Conservation (phyloP, 345 rosid genomes). For the Mangifera indica region DNA sequence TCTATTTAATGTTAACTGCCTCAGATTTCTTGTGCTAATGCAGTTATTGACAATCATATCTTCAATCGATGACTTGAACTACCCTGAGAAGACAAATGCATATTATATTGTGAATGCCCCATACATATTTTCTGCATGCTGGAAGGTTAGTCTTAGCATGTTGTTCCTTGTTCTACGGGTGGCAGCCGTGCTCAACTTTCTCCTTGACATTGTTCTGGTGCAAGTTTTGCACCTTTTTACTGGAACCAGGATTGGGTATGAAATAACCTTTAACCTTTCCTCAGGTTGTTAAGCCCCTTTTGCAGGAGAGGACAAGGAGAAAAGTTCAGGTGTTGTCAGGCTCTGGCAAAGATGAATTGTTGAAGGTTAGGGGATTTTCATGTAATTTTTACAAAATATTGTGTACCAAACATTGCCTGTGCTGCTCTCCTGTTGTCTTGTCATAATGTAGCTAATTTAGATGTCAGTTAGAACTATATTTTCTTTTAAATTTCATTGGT, state of each 20-base stretch:
- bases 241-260: not conserved
- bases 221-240: not conserved
- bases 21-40: constrained; percentile 23
- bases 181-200: not conserved
- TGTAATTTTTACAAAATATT: constrained; percentile 3
- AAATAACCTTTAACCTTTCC: constrained; percentile 14
- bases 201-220: not conserved
- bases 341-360: constrained; percentile 71
- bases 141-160: constrained; percentile 53
- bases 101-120: constrained; percentile 91
- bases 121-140: constrained; percentile 88
- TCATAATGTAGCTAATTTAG: not conserved
- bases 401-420: not conserved
- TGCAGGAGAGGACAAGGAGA: constrained; percentile 90
- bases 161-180: not conserved
- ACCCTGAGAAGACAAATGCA: constrained; percentile 88
- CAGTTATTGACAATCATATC: constrained; percentile 86
- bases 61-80: constrained; percentile 86
- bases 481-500: not conserved
- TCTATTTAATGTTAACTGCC: not conserved
- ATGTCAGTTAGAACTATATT: not conserved
- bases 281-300: constrained; percentile 89
- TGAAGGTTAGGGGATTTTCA: constrained; percentile 51
- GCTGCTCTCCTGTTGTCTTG: not conserved
- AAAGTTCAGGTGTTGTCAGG: constrained; percentile 81